Evolutionary conservation across 2,329 filamentous ascomycete genomes (phyloP).

Genomic region (Cryoendolithus antarcticus): DNA sequence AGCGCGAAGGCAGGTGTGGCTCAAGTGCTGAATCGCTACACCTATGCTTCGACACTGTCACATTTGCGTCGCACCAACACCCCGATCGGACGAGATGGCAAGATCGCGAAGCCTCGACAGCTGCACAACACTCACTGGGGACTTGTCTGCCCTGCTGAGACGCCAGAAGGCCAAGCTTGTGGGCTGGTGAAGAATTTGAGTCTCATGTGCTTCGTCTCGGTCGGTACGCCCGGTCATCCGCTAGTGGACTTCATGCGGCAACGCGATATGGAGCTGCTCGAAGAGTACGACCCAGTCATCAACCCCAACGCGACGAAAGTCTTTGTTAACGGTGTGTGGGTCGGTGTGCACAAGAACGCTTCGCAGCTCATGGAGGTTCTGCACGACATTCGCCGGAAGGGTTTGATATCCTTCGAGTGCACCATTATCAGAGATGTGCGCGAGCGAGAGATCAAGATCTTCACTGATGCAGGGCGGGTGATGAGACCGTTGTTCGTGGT

Average conservation of each 20-base stretch:
- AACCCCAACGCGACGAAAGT: slow-evolving; percentile 93
- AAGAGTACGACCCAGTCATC: slow-evolving; percentile 59
- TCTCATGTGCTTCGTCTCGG: slow-evolving; percentile 96
- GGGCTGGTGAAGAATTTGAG: slow-evolving; percentile 96
- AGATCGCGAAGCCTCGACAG: slow-evolving; percentile 94
- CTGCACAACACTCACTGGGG: slow-evolving; percentile 99
- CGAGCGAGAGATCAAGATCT: slow-evolving; percentile 96
- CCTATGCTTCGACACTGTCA: slow-evolving; percentile 89
- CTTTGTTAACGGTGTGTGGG: slow-evolving; percentile 97
- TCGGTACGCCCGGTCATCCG: slow-evolving; percentile 80
- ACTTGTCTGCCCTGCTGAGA: slow-evolving; percentile 91
- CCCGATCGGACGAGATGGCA: slow-evolving; percentile 92
- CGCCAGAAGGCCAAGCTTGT: slow-evolving; percentile 95
- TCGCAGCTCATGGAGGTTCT: slow-evolving; percentile 60
- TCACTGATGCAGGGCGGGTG: slow-evolving; percentile 90
- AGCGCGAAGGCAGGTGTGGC: slow-evolving; percentile 94
- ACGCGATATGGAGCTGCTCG: slow-evolving; percentile 87
- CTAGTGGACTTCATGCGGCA: slow-evolving; percentile 94
- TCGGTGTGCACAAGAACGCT: slow-evolving; percentile 84
- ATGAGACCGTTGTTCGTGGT: slow-evolving; percentile 90
- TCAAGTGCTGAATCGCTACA: slow-evolving; percentile 95
- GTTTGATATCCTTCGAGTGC: slow-evolving; percentile 80
- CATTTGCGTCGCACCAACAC: slow-evolving; percentile 97
- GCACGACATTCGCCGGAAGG: slow-evolving; percentile 43
- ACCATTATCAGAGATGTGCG: slow-evolving; percentile 92